Percentiles rank a stretch among this genome's conserved stretches.
phyloP scores from a whole-genome alignment of 495 filamentous ascomycete genomes.

The Aspergillus campestris region DNA sequence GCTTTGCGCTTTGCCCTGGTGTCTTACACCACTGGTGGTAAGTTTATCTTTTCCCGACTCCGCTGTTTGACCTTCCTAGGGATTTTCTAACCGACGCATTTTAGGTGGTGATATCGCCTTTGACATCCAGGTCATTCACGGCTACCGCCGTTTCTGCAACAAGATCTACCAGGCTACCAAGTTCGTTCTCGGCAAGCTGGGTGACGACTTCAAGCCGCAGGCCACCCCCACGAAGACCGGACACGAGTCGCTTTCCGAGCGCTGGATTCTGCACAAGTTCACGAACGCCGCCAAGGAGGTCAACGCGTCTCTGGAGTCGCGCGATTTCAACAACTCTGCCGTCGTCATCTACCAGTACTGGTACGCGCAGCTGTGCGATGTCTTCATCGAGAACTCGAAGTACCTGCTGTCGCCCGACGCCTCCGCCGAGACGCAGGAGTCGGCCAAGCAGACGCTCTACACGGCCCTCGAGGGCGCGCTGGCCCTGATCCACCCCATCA shows the following conservation, averaged over 20 bases:
- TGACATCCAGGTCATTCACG: constrained; percentile 76
- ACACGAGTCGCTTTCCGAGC: constrained; percentile 63
- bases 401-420: constrained; percentile 56
- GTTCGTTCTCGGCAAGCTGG: constrained; percentile 72
- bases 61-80: neutral
- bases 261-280: constrained; percentile 80
- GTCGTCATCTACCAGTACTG: constrained; percentile 60
- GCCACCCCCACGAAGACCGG: constrained; percentile 48
- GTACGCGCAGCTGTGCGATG: constrained; percentile 58
- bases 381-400: constrained; percentile 74
- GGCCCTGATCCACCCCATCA: constrained; percentile 63
- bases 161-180: constrained; percentile 91
- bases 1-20: constrained; percentile 76
- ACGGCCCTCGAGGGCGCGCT: constrained; percentile 62
- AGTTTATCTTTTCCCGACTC: constrained; percentile 9
- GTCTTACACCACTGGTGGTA: constrained; percentile 77
- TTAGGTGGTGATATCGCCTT: constrained; percentile 68
- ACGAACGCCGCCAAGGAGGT: constrained; percentile 64
- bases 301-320: constrained; percentile 57
- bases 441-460: constrained; percentile 58
- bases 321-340: constrained; percentile 64
- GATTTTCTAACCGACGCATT: neutral
- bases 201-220: constrained; percentile 60
- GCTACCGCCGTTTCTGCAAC: constrained; percentile 80
- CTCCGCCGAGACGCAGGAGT: constrained; percentile 45